Conservation (phyloP, 441 rosid species). For the Pelargonium exstipulatum region DNA sequence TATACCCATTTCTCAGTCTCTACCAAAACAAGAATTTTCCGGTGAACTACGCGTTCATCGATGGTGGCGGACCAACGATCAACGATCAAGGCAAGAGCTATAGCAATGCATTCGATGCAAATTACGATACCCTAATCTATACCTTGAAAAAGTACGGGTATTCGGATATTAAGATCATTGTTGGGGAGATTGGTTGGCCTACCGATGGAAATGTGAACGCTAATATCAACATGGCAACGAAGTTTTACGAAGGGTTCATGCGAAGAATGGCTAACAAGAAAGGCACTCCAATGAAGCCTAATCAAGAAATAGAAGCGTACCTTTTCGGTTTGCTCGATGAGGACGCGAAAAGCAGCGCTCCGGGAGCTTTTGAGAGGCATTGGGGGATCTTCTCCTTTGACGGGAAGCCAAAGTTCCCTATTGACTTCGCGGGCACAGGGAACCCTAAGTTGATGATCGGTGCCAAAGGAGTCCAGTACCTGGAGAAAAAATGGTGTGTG, state of each 20-base stretch:
- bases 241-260: constrained; percentile 62
- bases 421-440: constrained; percentile 61
- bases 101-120: constrained; percentile 72
- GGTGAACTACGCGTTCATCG: constrained; percentile 53
- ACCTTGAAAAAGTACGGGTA: constrained; percentile 38
- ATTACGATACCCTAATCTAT: constrained; percentile 66
- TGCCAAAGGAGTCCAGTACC: constrained; percentile 61
- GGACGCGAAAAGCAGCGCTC: constrained; percentile 53
- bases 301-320: constrained; percentile 49
- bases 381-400: constrained; percentile 83
- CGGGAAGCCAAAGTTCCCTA: constrained; percentile 62
- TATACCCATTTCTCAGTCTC: constrained; percentile 86
- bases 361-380: constrained; percentile 67
- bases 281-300: constrained; percentile 55
- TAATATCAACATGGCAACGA: constrained; percentile 31
- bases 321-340: constrained; percentile 64
- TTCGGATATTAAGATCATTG: constrained; percentile 44
- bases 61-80: constrained; percentile 26
- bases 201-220: constrained; percentile 55
- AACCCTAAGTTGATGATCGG: constrained; percentile 41
- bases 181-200: constrained; percentile 97
- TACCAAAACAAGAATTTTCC: constrained; percentile 54
- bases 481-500: constrained; percentile 60
- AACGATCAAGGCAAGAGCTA: constrained; percentile 41
- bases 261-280: constrained; percentile 39